These are phyloP conservation scores for Leonotis leonurus DNA, from an alignment of 257 asterid genomes.

Conservation along the genomic window DNA sequence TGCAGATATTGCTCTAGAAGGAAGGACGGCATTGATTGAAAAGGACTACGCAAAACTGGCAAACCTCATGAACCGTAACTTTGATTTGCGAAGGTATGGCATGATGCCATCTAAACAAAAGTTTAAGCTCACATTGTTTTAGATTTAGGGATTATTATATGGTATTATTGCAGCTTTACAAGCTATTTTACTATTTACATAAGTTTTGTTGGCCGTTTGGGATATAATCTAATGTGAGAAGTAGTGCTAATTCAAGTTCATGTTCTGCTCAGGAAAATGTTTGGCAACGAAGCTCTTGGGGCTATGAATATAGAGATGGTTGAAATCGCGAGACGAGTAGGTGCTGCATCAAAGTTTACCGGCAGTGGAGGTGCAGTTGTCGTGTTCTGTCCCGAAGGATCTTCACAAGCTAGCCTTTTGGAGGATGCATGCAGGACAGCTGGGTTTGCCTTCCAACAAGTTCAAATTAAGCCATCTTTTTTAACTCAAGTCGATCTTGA, in stretches of 20 bases:
- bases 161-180: background rate
- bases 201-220: no score
- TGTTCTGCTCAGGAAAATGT: conserved; percentile 49
- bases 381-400: conserved; percentile 78
- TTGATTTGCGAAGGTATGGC: conserved; percentile 72
- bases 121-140: background rate
- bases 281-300: conserved; percentile 85
- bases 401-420: conserved; percentile 58
- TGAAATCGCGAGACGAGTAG: conserved; percentile 62
- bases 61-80: conserved; percentile 77
- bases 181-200: background rate
- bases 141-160: background rate
- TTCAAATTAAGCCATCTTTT: conserved; percentile 48
- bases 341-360: conserved; percentile 91
- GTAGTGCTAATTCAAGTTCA: background rate
- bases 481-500: conserved; percentile 38
- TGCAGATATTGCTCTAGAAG: conserved; percentile 71
- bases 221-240: background rate
- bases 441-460: conserved; percentile 57
- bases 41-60: conserved; percentile 61
- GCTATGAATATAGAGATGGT: conserved; percentile 87
- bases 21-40: conserved; percentile 51
- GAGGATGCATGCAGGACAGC: conserved; percentile 60
- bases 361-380: conserved; percentile 96
- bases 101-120: background rate